A percentile compares a stretch with the other conserved stretches of the same genome.
Conservation (phyloP, 2,329 filamentous ascomycete species). For the Penicillium sp. region DNA sequence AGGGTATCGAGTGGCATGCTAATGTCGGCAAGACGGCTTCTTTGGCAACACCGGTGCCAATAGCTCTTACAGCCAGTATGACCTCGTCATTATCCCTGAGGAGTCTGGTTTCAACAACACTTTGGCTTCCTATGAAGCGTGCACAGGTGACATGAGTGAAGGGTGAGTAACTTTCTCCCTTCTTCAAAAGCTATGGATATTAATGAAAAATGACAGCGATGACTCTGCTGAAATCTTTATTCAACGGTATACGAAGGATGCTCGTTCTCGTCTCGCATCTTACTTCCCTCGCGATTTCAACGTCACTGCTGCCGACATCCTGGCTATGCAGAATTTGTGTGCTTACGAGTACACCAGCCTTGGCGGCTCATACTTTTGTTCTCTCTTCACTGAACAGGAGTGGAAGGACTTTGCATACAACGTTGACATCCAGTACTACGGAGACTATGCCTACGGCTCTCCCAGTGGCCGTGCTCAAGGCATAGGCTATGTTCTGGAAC, state of each 20-base stretch:
- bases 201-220: constrained; percentile 12
- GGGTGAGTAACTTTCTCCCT: background rate
- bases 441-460: constrained; percentile 49
- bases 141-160: constrained; percentile 36
- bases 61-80: constrained; percentile 30
- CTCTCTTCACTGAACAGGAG: constrained; percentile 55
- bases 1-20: background rate
- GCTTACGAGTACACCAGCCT: constrained; percentile 56
- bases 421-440: constrained; percentile 53
- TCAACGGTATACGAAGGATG: constrained; percentile 46
- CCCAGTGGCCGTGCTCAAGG: constrained; percentile 55
- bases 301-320: constrained; percentile 52
- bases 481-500: constrained; percentile 55
- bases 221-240: constrained; percentile 43
- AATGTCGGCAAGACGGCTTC: constrained; percentile 15
- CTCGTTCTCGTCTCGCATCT: constrained; percentile 48
- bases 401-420: constrained; percentile 58
- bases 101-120: constrained; percentile 55
- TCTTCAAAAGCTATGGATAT: background rate
- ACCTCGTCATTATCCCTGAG: constrained; percentile 54
- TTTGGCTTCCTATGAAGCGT: constrained; percentile 54
- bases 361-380: constrained; percentile 53
- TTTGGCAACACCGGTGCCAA: constrained; percentile 28
- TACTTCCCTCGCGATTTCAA: constrained; percentile 51
- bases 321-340: constrained; percentile 55